Conservation (phyloP, 345 rosid genomes). For the Lagerstroemia speciosa region DNA sequence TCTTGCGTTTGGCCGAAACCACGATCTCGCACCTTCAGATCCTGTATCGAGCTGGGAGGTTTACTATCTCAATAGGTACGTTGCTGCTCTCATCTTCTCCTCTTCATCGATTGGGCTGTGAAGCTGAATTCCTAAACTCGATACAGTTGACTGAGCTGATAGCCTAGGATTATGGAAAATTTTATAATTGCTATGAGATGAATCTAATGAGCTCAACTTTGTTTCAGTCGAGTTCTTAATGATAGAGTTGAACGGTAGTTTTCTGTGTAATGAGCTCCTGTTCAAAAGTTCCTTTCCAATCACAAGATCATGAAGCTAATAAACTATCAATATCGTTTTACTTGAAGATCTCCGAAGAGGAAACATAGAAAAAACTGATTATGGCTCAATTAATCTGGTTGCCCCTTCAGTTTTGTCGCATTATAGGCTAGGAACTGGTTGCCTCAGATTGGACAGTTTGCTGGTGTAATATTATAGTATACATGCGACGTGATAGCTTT, state of each 20-base stretch:
- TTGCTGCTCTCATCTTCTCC: not conserved
- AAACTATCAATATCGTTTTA: not conserved
- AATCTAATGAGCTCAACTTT: not conserved
- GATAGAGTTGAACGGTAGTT: no score
- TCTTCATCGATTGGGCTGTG: not conserved
- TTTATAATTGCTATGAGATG: not conserved
- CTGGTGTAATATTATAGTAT: no score
- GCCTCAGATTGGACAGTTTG: no score
- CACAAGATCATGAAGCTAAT: not conserved
- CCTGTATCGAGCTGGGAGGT: slow-evolving; percentile 84
- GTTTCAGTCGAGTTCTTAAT: no score
- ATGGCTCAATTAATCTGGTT: not conserved
- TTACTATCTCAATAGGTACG: slow-evolving; percentile 78
- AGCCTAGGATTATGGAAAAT: not conserved
- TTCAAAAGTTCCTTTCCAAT: not conserved
- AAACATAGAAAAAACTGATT: not conserved
- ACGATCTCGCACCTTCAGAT: slow-evolving; percentile 56
- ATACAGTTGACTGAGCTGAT: not conserved
- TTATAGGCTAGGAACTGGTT: no score
- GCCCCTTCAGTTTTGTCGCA: not conserved
- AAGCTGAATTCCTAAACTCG: not conserved
- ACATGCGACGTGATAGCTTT: not conserved
- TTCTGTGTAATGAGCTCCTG: not conserved
- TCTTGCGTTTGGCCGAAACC: slow-evolving; percentile 62
- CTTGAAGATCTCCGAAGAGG: not conserved